These are phyloP conservation scores for Helotiales sp. DNA, from an alignment of 2,329 filamentous ascomycete species.

Conservation along the genomic window DNA sequence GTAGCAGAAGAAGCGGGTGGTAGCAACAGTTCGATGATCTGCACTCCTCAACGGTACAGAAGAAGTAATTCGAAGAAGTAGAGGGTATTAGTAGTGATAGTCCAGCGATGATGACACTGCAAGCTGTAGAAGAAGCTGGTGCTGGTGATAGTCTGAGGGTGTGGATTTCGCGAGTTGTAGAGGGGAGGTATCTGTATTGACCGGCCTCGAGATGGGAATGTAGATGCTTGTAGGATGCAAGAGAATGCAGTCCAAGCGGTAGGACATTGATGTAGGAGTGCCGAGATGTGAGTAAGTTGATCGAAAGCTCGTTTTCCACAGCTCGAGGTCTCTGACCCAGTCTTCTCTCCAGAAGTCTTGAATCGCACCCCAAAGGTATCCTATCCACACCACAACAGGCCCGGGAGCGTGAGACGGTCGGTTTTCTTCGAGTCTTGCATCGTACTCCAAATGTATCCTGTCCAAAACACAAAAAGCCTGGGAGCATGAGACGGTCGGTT, in stretches of 20 bases:
- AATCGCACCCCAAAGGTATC: too few species aligned
- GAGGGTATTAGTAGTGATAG: neutral
- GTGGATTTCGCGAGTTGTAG: neutral
- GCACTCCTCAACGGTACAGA: neutral
- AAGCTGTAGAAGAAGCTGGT: neutral
- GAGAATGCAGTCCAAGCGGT: slow-evolving; percentile 2
- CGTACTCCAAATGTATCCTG: slow-evolving; percentile 4
- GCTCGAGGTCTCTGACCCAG: neutral
- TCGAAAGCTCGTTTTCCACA: neutral
- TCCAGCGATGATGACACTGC: neutral
- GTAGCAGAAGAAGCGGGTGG: neutral
- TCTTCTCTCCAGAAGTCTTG: too few species aligned
- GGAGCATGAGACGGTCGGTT: slow-evolving; percentile 6
- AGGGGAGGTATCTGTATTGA: neutral
- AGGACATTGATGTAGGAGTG: neutral
- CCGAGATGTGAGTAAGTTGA: neutral
- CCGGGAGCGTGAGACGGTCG: slow-evolving; percentile 6
- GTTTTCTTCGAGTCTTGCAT: too few species aligned
- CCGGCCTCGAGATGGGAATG: neutral
- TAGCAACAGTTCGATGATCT: neutral
- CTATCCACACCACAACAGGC: slow-evolving; percentile 6
- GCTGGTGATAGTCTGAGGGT: neutral
- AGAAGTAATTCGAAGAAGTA: neutral
- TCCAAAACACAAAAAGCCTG: neutral
- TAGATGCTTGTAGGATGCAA: slow-evolving; percentile 3